These are phyloP conservation scores for Apiotrichum siamense DNA, from an alignment of 1,284 basidiomycete species.

Conservation along the genomic window DNA sequence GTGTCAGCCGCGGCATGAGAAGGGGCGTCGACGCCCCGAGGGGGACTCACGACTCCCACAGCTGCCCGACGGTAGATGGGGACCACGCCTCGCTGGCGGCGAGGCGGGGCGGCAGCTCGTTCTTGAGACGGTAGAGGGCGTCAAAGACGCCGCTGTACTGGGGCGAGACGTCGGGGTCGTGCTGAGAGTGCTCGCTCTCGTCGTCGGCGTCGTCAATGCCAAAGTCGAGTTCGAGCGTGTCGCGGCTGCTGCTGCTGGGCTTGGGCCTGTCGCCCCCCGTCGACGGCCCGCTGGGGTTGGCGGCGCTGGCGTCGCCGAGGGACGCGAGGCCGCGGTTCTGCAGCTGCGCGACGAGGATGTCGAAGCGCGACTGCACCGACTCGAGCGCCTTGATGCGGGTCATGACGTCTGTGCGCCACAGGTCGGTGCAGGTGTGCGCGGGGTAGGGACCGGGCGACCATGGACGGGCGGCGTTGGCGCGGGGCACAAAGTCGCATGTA, in stretches of 20 bases:
- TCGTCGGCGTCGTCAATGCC: neutral
- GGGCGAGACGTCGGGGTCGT: neutral
- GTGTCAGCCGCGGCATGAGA: neutral
- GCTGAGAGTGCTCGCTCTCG: neutral
- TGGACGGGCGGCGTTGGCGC: slow-evolving; percentile 17
- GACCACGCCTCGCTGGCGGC: slow-evolving; percentile 11
- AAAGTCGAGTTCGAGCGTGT: slow-evolving; percentile 7
- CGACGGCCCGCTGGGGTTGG: neutral
- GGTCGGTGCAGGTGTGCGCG: slow-evolving; percentile 20
- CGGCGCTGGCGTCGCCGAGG: neutral
- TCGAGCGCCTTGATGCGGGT: slow-evolving; percentile 16
- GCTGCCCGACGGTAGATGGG: neutral
- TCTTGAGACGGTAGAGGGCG: slow-evolving; percentile 11
- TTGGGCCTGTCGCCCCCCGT: neutral
- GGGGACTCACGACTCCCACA: slow-evolving; percentile 17
- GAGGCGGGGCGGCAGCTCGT: slow-evolving; percentile 14
- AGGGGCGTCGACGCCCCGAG: neutral
- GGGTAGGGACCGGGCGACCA: slow-evolving; percentile 17
- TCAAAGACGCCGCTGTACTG: slow-evolving; percentile 10
- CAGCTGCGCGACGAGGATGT: slow-evolving; percentile 7
- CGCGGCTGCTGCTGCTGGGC: neutral
- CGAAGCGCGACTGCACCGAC: slow-evolving; percentile 9
- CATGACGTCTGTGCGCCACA: slow-evolving; percentile 20
- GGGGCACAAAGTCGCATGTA: slow-evolving; percentile 20
- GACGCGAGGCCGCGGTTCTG: neutral